Conservation (phyloP, 1,139 yeast species). For the Geotrichum europaeum region DNA sequence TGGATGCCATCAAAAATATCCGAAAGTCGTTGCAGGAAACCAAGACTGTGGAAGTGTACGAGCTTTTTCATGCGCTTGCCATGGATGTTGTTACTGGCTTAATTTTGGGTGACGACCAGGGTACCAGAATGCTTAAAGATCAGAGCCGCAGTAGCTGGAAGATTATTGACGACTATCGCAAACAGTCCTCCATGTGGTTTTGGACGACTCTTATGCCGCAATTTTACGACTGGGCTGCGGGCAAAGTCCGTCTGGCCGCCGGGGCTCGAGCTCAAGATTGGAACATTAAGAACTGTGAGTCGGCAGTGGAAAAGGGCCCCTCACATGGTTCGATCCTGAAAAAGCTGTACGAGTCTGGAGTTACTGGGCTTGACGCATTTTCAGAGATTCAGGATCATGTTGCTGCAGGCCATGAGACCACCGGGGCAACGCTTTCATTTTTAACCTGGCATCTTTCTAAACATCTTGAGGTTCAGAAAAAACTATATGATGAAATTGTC, state of each 20-base stretch:
- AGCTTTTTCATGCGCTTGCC: constrained; percentile 62
- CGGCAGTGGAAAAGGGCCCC: constrained; percentile 10
- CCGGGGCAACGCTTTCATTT: constrained; percentile 61
- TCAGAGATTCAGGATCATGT: constrained; percentile 47
- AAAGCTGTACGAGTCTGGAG: constrained; percentile 31
- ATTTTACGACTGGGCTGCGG: constrained; percentile 48
- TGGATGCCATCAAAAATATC: constrained; percentile 26
- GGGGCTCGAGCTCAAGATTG: constrained; percentile 44
- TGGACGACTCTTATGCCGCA: constrained; percentile 61
- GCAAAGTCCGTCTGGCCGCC: constrained; percentile 38
- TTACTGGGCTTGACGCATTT: constrained; percentile 35
- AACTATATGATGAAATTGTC: constrained; percentile 42
- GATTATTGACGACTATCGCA: constrained; percentile 39
- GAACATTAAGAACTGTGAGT: constrained; percentile 43
- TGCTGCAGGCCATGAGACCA: constrained; percentile 73
- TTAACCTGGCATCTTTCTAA: constrained; percentile 55
- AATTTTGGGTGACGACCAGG: constrained; percentile 46
- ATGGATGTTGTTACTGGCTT: constrained; percentile 63
- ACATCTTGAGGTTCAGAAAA: constrained; percentile 42
- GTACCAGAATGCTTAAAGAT: constrained; percentile 39
- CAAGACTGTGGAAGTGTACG: constrained; percentile 47
- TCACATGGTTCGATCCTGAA: constrained; percentile 37
- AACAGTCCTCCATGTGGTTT: constrained; percentile 60
- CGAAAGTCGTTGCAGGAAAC: constrained; percentile 15
- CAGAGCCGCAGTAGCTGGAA: constrained; percentile 32